Evolutionary conservation across 768 basidiomycete genomes (phyloP), one percentile per base, ranked within the genome.

Genomic region (Atractiella rhizophila): DNA sequence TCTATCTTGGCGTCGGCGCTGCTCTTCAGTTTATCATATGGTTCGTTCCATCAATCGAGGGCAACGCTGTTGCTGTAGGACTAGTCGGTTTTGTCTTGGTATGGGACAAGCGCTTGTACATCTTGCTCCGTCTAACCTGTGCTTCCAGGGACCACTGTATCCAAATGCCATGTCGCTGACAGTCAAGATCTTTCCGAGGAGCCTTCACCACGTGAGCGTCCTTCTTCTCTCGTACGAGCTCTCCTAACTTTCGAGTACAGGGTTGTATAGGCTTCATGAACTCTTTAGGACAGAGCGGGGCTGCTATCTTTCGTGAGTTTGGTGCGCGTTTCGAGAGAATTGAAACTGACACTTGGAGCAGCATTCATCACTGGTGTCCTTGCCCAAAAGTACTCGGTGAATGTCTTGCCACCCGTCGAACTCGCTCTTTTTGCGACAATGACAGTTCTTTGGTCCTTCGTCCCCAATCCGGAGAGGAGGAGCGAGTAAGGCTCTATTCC

Each of bases 41-140:
- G 76, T 62, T 73, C 23, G 67, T 71, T 0, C 72, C 71, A 19
- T 63, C 69, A 5, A 60, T 78, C 13, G 60, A 76, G 8, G 73
- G 68, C 3, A 64, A 68, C 48, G 76, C 68, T 2, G 62, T 77
- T 4, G 68, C 71, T 0, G 64, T 78, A 19, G 65, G 73, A 2
- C 48, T 76, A 34, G 58, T 76, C 13, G 77, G 76, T 15, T 35
- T 77, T 8, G 56, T 77, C 19, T 61, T 80, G n/a, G 77, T 75
- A 1, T 76, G 75, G 3, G 68, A n/a, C n/a, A n/a, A n/a, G n/a
- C n/a, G n/a, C n/a, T n/a, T n/a, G n/a, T n/a, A n/a, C n/a, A n/a
- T n/a, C n/a, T n/a, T 78, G 60, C 78, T 73, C 52, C 74, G 74
- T 2, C 67, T 76, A 35, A 52, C 56, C 16, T 16, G 18, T 8